Conservation (phyloP, 495 filamentous ascomycete species). For the Penicillium turbatum region DNA sequence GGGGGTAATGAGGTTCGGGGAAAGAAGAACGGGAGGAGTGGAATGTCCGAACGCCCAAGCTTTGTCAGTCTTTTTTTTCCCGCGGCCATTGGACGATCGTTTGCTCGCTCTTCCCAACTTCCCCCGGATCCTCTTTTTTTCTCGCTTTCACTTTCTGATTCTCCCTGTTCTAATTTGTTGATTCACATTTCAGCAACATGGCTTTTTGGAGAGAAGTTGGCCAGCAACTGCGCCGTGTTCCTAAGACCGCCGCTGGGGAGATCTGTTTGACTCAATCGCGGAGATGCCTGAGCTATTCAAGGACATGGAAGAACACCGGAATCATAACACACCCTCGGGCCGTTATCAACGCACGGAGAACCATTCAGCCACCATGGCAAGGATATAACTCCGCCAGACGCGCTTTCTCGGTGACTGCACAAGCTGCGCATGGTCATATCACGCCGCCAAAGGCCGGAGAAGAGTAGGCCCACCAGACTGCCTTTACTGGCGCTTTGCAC, state of each 20-base stretch:
- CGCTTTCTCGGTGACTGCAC: slow-evolving; percentile 61
- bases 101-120: slow-evolving; percentile 12
- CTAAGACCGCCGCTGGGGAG: slow-evolving; percentile 26
- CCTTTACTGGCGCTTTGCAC: not conserved
- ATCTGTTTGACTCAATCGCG: slow-evolving; percentile 31
- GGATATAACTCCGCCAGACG: slow-evolving; percentile 38
- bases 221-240: slow-evolving; percentile 35
- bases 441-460: slow-evolving; percentile 85
- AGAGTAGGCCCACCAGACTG: slow-evolving; percentile 59
- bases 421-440: slow-evolving; percentile 68
- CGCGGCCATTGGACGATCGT: slow-evolving; percentile 25
- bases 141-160: not conserved
- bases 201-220: slow-evolving; percentile 37
- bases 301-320: slow-evolving; percentile 20
- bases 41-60: slow-evolving; percentile 22
- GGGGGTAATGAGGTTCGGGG: slow-evolving; percentile 14
- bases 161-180: slow-evolving; percentile 6
- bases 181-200: slow-evolving; percentile 24
- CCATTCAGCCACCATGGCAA: slow-evolving; percentile 19
- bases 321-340: slow-evolving; percentile 13
- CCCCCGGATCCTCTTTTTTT: slow-evolving; percentile 17
- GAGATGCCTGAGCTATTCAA: slow-evolving; percentile 30
- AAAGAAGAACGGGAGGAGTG: slow-evolving; percentile 21
- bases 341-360: slow-evolving; percentile 4
- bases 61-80: slow-evolving; percentile 28